Evolutionary conservation across 2,329 filamentous ascomycete genomes (phyloP), one percentile per base, ranked within the genome.

Genomic region (Venturia oleaginea): DNA sequence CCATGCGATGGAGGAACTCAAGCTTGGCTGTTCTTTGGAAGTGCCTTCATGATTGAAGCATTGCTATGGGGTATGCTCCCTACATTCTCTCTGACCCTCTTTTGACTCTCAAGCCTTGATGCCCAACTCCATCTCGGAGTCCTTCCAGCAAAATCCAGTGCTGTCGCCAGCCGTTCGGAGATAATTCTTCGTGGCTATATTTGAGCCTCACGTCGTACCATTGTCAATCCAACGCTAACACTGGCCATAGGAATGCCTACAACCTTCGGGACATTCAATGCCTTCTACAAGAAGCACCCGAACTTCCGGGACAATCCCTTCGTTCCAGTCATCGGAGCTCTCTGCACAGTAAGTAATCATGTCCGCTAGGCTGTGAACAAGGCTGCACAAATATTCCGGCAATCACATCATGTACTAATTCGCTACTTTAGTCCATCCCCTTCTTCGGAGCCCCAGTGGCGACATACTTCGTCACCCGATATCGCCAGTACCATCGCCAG

Each of bases 11-110:
- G 51, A 55, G 62, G 62, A 22, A 19, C 27, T 1, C 30, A 59
- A 22, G 62, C 62, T 24, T 64, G 19, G 30, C 62, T 64, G 8
- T 64, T 64, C 62, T 59, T 64, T 46, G 22, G 10, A 15, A 42
- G 32, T 27, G 62, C 62, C 34, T 64, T 64, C 37, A 40, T 64
- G 34, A 59, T 64, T 27, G 62, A 64, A 37, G 62, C 62, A 24
- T 22, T 64, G 32, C 30, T 64, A 37, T 64, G 62, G 62, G 62
- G 62, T 64, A 59, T 59, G 62, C 40, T n/a, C 8, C 19, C 22
- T 1, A 15, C 46, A 24, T 22, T 64, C 48, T 22, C 60, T 38
- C 40, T 17, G 2, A 1, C 32, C 57, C 61, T 19, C 51, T 10
- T 34, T 22, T 4, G 10, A n/a, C 6, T 10, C 6, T n/a, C 51